A percentile compares a stretch with the other conserved stretches of the same genome.
Evolutionary conservation across 345 rosid species (phyloP).

Genomic region (Lepidium sativum): DNA sequence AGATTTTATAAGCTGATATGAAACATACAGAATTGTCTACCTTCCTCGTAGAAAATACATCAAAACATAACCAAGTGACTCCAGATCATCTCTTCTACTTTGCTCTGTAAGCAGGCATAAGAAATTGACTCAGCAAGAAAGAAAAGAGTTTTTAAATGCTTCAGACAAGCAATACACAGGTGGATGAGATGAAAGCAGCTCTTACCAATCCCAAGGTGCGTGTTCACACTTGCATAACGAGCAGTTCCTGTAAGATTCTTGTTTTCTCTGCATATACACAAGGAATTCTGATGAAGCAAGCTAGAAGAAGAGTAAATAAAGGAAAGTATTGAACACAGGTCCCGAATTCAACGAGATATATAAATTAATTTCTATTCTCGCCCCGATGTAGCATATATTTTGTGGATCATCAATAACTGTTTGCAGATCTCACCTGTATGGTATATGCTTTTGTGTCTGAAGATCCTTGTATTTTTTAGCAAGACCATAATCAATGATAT

Average conservation of each 20-base stretch:
- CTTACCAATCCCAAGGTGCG: slow-evolving; percentile 94
- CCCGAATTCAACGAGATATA: not conserved
- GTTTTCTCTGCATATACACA: slow-evolving; percentile 60
- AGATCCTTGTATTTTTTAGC: slow-evolving; percentile 33
- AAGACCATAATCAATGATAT: slow-evolving; percentile 35
- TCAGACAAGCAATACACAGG: not conserved
- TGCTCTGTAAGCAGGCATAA: slow-evolving; percentile 53
- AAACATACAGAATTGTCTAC: slow-evolving; percentile 30
- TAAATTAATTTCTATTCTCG: not conserved
- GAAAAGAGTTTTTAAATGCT: not conserved
- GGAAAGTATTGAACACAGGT: slow-evolving; percentile 1
- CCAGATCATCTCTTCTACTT: slow-evolving; percentile 99
- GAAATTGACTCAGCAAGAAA: not conserved
- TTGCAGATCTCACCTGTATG: slow-evolving; percentile 20
- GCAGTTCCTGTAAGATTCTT: slow-evolving; percentile 99
- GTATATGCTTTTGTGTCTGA: slow-evolving; percentile 33
- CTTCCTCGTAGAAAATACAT: slow-evolving; percentile 98
- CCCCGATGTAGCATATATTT: not conserved
- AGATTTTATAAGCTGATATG: not conserved
- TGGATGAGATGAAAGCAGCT: not conserved
- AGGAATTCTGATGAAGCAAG: not conserved
- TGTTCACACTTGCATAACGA: slow-evolving; percentile 92
- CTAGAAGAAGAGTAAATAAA: not conserved
- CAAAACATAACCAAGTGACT: slow-evolving; percentile 95
- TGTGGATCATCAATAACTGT: not conserved